Percentiles rank a stretch among this genome's conserved stretches.
These are phyloP conservation scores for Komagataella phaffii DNA, from an alignment of 805 yeast species.

Conservation along the genomic window DNA sequence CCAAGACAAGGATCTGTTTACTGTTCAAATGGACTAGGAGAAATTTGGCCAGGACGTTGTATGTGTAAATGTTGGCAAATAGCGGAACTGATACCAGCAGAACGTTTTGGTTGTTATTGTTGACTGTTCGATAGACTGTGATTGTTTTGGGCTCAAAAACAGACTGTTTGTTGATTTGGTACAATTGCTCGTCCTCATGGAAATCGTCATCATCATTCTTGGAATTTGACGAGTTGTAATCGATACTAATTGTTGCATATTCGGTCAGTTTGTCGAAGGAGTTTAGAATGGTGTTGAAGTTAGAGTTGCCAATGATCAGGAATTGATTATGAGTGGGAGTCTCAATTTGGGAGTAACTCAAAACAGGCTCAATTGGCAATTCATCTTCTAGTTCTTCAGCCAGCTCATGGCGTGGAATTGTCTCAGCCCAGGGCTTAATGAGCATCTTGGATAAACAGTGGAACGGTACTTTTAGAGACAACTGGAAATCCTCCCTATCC, in stretches of 20 bases:
- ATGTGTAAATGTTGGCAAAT: slow-evolving; percentile 11
- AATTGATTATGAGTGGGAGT: background rate
- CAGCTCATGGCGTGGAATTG: background rate
- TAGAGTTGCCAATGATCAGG: background rate
- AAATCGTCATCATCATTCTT: slow-evolving; percentile 13
- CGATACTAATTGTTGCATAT: slow-evolving; percentile 3
- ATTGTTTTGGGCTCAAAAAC: slow-evolving; percentile 10
- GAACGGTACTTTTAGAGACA: too few species aligned
- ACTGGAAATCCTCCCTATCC: background rate
- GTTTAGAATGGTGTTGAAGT: background rate
- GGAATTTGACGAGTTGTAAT: slow-evolving; percentile 1
- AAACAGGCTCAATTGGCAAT: background rate
- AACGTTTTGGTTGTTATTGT: background rate
- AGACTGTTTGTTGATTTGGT: slow-evolving; percentile 14
- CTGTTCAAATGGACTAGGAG: slow-evolving; percentile 5
- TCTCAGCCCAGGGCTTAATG: background rate
- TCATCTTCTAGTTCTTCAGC: background rate
- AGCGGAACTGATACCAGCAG: slow-evolving; percentile 6
- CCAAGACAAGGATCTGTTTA: slow-evolving; percentile 7
- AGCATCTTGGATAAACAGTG: background rate
- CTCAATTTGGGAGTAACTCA: background rate
- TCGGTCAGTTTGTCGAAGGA: background rate
- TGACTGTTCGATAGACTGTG: slow-evolving; percentile 2
- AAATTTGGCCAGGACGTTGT: slow-evolving; percentile 10
- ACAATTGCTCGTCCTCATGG: slow-evolving; percentile 38